These are phyloP conservation scores for Zygotorulaspora florentina DNA, from an alignment of 805 yeast species.

Conservation along the genomic window DNA sequence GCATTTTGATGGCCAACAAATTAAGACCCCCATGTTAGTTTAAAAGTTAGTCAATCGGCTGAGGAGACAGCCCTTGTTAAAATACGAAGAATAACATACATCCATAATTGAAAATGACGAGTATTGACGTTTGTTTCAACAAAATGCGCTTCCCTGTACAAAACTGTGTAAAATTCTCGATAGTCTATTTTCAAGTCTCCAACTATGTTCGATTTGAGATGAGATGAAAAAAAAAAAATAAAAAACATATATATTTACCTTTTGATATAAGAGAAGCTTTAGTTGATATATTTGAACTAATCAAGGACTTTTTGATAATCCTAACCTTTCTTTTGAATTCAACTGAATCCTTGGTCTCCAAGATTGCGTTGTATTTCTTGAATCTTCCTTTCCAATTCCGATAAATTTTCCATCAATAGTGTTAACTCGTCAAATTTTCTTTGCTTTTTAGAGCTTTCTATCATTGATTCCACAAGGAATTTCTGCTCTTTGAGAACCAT, in stretches of 20 bases:
- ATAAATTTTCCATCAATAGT: constrained; percentile 52
- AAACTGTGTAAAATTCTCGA: no score
- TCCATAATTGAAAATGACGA: constrained; percentile 8
- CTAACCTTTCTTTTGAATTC: not conserved
- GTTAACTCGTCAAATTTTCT: constrained; percentile 74
- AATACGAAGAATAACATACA: constrained; percentile 7
- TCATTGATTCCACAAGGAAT: constrained; percentile 63
- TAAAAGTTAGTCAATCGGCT: not conserved
- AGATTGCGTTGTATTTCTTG: constrained; percentile 43
- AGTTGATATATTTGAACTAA: no score
- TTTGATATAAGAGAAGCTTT: no score
- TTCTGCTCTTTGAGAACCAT: constrained; percentile 86
- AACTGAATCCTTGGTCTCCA: constrained; percentile 50
- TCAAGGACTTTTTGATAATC: no score
- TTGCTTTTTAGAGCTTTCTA: constrained; percentile 55
- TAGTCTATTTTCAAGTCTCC: no score
- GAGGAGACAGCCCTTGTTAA: not conserved
- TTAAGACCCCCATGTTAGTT: constrained; percentile 6
- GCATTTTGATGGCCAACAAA: not conserved
- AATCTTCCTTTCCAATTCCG: constrained; percentile 52
- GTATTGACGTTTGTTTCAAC: no score
- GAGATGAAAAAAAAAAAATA: no score
- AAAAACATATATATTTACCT: no score
- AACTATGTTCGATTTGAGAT: no score
- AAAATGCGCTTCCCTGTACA: no score